phyloP scores from a whole-genome alignment of 768 basidiomycete species.

The Chalciporus piperatus region DNA sequence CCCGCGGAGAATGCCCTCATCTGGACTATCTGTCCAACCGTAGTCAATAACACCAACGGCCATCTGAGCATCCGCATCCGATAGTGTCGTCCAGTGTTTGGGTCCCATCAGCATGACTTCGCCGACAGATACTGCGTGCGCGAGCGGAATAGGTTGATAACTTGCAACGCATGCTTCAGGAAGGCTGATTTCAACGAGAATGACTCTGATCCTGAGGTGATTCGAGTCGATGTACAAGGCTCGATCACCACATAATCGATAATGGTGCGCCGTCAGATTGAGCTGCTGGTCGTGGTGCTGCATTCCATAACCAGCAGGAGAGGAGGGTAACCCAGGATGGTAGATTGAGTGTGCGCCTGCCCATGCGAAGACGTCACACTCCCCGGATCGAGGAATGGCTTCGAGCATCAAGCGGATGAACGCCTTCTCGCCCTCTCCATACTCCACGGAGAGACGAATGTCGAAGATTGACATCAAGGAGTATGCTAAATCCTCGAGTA shows the following conservation, averaged over 20 bases:
- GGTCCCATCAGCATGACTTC: constrained; percentile 4
- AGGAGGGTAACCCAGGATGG: constrained; percentile 13
- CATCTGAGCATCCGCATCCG: background rate
- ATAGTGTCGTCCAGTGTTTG: background rate
- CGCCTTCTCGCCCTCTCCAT: constrained; percentile 13
- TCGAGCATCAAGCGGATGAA: constrained; percentile 20
- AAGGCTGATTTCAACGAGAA: constrained; percentile 11
- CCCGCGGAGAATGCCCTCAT: constrained; percentile 6
- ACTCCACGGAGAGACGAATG: constrained; percentile 8
- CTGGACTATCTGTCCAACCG: constrained; percentile 11
- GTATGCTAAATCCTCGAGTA: constrained; percentile 18
- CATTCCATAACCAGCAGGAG: constrained; percentile 11
- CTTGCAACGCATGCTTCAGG: background rate
- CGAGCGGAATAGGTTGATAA: background rate
- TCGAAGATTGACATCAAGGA: constrained; percentile 19
- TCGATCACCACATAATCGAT: constrained; percentile 22
- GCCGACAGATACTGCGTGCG: constrained; percentile 1
- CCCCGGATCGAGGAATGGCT: constrained; percentile 11
- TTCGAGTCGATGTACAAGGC: constrained; percentile 7
- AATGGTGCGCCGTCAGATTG: constrained; percentile 8
- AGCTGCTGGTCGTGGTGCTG: constrained; percentile 3
- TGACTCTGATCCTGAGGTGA: constrained; percentile 6
- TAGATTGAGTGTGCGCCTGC: constrained; percentile 12
- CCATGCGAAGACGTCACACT: constrained; percentile 24
- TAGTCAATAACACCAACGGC: constrained; percentile 23